Conservation (phyloP, 257 asterid species). For the Penstemon eatonii region DNA sequence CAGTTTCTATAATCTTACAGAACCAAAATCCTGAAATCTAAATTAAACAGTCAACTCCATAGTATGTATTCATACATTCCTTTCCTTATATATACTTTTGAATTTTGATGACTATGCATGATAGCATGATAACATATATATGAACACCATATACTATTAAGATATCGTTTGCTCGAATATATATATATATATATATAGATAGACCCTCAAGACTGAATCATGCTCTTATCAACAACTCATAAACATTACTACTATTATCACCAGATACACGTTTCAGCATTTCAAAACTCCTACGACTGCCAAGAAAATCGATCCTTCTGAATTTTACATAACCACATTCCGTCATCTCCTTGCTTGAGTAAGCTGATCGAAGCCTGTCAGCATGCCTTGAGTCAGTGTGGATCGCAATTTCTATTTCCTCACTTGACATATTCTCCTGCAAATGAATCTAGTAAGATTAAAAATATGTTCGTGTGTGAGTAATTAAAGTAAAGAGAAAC, state of each 20-base stretch:
- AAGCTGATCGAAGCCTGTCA: slow-evolving; percentile 66
- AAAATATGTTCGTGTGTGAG: neutral
- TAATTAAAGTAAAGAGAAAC: slow-evolving; percentile 11
- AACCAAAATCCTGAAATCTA: too few relatives aligned
- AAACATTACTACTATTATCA: slow-evolving; percentile 65
- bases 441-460: slow-evolving; percentile 3
- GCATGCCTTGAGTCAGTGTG: slow-evolving; percentile 94
- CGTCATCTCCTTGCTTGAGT: slow-evolving; percentile 53
- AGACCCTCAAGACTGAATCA: slow-evolving; percentile 29
- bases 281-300: slow-evolving; percentile 90
- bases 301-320: slow-evolving; percentile 78
- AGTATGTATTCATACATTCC: too few relatives aligned
- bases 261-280: slow-evolving; percentile 90
- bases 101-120: too few relatives aligned
- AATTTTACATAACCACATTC: slow-evolving; percentile 41
- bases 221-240: slow-evolving; percentile 79
- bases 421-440: slow-evolving; percentile 72
- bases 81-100: too few relatives aligned
- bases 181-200: too few relatives aligned
- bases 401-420: slow-evolving; percentile 75
- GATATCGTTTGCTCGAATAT: too few relatives aligned
- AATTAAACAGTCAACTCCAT: too few relatives aligned
- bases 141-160: too few relatives aligned
- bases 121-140: too few relatives aligned
- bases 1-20: too few relatives aligned